These are phyloP conservation scores for Bipolaris zeicola DNA, from an alignment of 2,329 filamentous ascomycete species.

Conservation along the genomic window DNA sequence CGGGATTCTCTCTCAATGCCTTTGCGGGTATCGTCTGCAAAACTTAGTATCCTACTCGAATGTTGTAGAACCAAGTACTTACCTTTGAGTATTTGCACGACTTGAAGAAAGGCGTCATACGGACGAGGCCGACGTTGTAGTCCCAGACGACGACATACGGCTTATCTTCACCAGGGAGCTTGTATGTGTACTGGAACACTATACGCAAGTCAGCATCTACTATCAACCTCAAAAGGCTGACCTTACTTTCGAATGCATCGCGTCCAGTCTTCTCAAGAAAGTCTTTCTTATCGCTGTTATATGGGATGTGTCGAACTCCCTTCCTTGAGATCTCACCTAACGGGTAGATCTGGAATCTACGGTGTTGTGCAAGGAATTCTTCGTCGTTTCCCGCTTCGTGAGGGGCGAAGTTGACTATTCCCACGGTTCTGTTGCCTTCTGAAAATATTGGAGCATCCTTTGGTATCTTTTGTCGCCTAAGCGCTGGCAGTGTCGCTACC, in stretches of 20 bases:
- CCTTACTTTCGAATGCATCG: slow-evolving; percentile 83
- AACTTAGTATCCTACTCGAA: slow-evolving; percentile 17
- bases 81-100: slow-evolving; percentile 88
- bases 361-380: slow-evolving; percentile 62
- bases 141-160: slow-evolving; percentile 91
- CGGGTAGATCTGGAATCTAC: slow-evolving; percentile 69
- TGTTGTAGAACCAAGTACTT: slow-evolving; percentile 27
- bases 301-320: slow-evolving; percentile 74
- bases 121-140: slow-evolving; percentile 90
- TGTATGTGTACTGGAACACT: slow-evolving; percentile 88
- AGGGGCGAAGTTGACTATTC: slow-evolving; percentile 74
- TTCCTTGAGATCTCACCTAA: slow-evolving; percentile 62
- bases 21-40: slow-evolving; percentile 83
- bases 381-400: slow-evolving; percentile 66
- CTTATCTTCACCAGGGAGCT: slow-evolving; percentile 65
- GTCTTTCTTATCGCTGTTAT: slow-evolving; percentile 91
- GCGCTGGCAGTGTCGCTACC: slow-evolving; percentile 8
- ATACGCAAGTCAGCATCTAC: slow-evolving; percentile 14
- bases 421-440: slow-evolving; percentile 64
- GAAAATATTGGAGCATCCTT: slow-evolving; percentile 69
- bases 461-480: slow-evolving; percentile 61
- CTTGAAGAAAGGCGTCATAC: slow-evolving; percentile 95
- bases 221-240: not conserved
- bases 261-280: slow-evolving; percentile 85
- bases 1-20: slow-evolving; percentile 71